A percentile compares a stretch with the other conserved stretches of the same genome.
phyloP scores from a whole-genome alignment of 2,329 filamentous ascomycete species.

The Aspergillus cejpii region DNA sequence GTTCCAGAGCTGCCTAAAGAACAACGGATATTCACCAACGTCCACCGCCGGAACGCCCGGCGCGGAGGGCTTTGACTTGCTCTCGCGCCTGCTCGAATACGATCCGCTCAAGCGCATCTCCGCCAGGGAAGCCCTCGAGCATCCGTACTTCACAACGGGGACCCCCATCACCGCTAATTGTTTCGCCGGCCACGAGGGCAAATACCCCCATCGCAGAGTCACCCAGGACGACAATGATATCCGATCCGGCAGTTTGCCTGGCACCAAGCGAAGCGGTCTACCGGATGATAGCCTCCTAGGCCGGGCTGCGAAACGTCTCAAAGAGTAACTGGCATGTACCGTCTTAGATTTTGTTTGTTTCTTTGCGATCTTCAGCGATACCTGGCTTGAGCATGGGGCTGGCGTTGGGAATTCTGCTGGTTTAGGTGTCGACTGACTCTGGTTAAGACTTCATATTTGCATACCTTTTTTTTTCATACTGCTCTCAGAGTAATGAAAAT shows the following conservation, averaged over 20 bases:
- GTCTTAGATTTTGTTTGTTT: neutral
- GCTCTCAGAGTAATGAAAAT: no score
- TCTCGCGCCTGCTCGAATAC: slow-evolving; percentile 81
- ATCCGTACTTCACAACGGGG: slow-evolving; percentile 75
- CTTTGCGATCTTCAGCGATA: slow-evolving; percentile 1
- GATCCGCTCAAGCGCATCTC: slow-evolving; percentile 84
- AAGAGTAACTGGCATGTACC: slow-evolving; percentile 36
- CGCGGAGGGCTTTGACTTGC: slow-evolving; percentile 70
- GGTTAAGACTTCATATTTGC: neutral
- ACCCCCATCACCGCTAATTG: slow-evolving; percentile 69
- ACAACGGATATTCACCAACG: slow-evolving; percentile 47
- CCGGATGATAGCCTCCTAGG: slow-evolving; percentile 70
- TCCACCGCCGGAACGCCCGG: slow-evolving; percentile 55
- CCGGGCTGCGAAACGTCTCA: slow-evolving; percentile 49
- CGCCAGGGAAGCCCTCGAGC: slow-evolving; percentile 79
- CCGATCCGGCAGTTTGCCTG: slow-evolving; percentile 77
- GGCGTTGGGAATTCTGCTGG: neutral
- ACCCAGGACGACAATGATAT: slow-evolving; percentile 96
- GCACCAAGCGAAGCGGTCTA: slow-evolving; percentile 80
- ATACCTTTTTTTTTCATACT: no score
- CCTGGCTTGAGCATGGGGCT: neutral
- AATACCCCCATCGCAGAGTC: slow-evolving; percentile 84
- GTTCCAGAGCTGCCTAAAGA: slow-evolving; percentile 66
- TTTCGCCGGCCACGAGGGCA: slow-evolving; percentile 80
- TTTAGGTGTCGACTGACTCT: neutral